Conservation (phyloP, 1,139 yeast genomes). For the Komagataea norvegica region DNA sequence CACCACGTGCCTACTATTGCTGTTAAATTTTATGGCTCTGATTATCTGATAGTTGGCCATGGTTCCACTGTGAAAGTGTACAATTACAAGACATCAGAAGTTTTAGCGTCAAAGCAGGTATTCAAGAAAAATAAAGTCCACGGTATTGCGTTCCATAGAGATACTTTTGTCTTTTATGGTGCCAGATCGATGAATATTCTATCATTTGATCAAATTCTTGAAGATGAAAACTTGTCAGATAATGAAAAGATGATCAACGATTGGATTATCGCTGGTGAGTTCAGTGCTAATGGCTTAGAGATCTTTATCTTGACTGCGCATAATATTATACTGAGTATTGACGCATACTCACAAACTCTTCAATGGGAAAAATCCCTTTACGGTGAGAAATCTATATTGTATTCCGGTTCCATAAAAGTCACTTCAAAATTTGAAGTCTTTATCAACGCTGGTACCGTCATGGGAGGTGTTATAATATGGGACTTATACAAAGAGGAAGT, state of each 20-base stretch:
- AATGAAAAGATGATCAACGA: conserved; percentile 57
- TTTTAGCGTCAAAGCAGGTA: conserved; percentile 41
- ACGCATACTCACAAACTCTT: conserved; percentile 32
- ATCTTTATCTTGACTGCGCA: conserved; percentile 72
- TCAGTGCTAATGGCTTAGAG: conserved; percentile 35
- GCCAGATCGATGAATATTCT: conserved; percentile 58
- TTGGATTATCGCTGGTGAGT: conserved; percentile 68
- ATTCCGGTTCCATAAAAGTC: conserved; percentile 73
- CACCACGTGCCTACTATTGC: conserved; percentile 49
- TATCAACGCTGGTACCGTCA: conserved; percentile 87
- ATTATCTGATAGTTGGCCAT: conserved; percentile 55
- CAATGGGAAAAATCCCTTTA: conserved; percentile 42
- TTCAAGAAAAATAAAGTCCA: conserved; percentile 77
- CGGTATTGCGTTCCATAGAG: conserved; percentile 46
- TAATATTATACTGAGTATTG: conserved; percentile 56
- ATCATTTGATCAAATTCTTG: conserved; percentile 29
- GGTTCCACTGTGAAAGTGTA: conserved; percentile 66
- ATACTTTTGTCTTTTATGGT: conserved; percentile 56
- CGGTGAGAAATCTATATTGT: conserved; percentile 75
- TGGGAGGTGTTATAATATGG: conserved; percentile 86
- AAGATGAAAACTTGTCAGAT: conserved; percentile 18
- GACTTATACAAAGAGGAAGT: conserved; percentile 42
- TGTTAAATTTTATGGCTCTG: conserved; percentile 39
- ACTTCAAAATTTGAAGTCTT: conserved; percentile 39
- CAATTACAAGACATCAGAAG: conserved; percentile 38